phyloP scores from a whole-genome alignment of 306 rosid species.

The Prunus davidiana region DNA sequence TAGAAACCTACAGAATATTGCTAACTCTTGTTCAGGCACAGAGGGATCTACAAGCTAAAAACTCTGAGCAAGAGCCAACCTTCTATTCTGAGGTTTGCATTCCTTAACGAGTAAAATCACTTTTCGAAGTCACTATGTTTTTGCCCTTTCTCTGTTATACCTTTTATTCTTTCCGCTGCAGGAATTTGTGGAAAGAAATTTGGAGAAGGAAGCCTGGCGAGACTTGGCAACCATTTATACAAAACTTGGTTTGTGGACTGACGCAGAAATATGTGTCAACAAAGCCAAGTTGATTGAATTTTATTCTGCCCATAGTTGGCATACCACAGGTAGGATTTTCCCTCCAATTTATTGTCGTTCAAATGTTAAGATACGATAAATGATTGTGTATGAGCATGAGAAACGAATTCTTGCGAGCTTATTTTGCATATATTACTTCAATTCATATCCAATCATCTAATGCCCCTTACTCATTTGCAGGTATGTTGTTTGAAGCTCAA shows the following conservation, averaged over 20 bases:
- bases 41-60: conserved; percentile 46
- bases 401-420: background rate
- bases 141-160: background rate
- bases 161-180: conserved; percentile 33
- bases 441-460: background rate
- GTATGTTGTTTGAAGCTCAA: conserved; percentile 57
- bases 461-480: conserved; percentile 28
- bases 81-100: conserved; percentile 51
- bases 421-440: background rate
- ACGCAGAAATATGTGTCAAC: conserved; percentile 74
- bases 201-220: conserved; percentile 74
- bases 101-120: background rate
- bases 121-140: background rate
- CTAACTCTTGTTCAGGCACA: conserved; percentile 67
- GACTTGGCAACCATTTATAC: conserved; percentile 74
- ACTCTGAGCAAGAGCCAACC: conserved; percentile 30
- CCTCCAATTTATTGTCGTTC: background rate
- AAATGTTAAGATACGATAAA: background rate
- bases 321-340: conserved; percentile 46
- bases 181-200: conserved; percentile 45
- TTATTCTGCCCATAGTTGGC: conserved; percentile 70
- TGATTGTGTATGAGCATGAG: conserved; percentile 4
- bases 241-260: conserved; percentile 51
- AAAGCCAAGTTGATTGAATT: conserved; percentile 59
- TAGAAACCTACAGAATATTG: conserved; percentile 86